A percentile compares a stretch with the other conserved stretches of the same genome.
Evolutionary conservation across 2,329 filamentous ascomycete genomes (phyloP).

Genomic region (Colletotrichum euphorbiae): DNA sequence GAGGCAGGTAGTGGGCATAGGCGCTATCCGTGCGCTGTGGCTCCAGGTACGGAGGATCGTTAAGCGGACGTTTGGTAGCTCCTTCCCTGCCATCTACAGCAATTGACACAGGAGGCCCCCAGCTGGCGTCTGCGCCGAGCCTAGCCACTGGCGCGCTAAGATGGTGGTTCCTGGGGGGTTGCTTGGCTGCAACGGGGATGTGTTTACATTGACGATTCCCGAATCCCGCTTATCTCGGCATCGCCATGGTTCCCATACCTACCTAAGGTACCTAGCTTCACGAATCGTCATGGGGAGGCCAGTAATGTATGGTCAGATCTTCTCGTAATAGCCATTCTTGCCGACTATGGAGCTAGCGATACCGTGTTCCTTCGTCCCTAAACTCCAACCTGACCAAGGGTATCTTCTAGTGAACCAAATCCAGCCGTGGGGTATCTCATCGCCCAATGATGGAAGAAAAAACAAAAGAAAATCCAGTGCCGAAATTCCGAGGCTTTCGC

Average conservation of each 20-base stretch:
- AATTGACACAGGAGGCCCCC: constrained; percentile 27
- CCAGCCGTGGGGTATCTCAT: background rate
- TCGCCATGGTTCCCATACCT: constrained; percentile 1
- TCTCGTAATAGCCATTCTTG: background rate
- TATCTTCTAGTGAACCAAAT: constrained; percentile 8
- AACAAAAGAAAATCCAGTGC: background rate
- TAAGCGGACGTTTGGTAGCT: constrained; percentile 8
- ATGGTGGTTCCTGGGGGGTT: constrained; percentile 3
- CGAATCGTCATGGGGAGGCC: background rate
- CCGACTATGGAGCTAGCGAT: background rate
- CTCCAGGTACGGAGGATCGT: constrained; percentile 16
- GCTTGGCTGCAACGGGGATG: constrained; percentile 13
- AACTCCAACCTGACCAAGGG: background rate
- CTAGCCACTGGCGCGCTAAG: constrained; percentile 20
- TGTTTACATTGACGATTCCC: background rate
- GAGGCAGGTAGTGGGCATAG: background rate
- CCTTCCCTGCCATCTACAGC: constrained; percentile 31
- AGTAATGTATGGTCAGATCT: constrained; percentile 11
- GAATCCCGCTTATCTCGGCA: background rate
- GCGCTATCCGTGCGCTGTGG: constrained; percentile 27
- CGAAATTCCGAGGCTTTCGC: background rate
- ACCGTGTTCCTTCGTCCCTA: background rate
- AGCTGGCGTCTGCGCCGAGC: constrained; percentile 12
- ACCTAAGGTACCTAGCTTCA: too few relatives aligned
- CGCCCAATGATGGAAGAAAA: background rate